Base-by-base conservation (phyloP, 2,329 filamentous ascomycete species). In the Fusarium concolor region DNA sequence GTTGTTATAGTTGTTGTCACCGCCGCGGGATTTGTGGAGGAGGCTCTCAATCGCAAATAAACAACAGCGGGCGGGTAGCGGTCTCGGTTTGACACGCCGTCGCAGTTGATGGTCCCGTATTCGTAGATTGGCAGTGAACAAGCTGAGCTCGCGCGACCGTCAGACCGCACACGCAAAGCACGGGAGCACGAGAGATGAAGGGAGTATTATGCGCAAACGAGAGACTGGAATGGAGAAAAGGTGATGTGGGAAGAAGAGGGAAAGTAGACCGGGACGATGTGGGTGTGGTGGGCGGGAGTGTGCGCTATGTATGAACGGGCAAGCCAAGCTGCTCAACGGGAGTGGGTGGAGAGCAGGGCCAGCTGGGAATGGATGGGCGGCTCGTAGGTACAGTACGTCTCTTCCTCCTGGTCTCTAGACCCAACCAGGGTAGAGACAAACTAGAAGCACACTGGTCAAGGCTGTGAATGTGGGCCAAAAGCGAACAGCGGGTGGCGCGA, bases 171-270 rank as follows among this genome's bases (percentile, higher is more conserved):
- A 74, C 61, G 49, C 67, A 74, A 58, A 62, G 53, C 59, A 70
- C 59, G 56, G 53, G 47, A 57, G 58, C 54, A 65, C 68, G 50
- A 54, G 60, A 70, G 58, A 68, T 58, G 66, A 61, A 62, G 62
- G 63, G 57, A 57, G 63, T 67, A 62, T 73, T 68, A 62, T 57
- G 65, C 70, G 70, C 71, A 75, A 75, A 78, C 66, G 77, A 77
- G 70, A 63, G 77, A 78, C 74, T 74, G 74, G 70, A 73, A 79
- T 75, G 63, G 73, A 70, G 68, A 65, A 73, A 75, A 72, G 70
- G 71, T 72, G 75, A 75, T 35, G 67, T 68, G 73, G 71, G 64
- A 73, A 67, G 67, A 65, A 65, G 68, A 65, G 69, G 71, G 68
- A 70, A 70, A 68, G 45, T 65, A 56, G 65, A 64, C 39, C 44